phyloP scores from a whole-genome alignment of 108 stramenopile genomes.

The Stephanodiscus triporus region DNA sequence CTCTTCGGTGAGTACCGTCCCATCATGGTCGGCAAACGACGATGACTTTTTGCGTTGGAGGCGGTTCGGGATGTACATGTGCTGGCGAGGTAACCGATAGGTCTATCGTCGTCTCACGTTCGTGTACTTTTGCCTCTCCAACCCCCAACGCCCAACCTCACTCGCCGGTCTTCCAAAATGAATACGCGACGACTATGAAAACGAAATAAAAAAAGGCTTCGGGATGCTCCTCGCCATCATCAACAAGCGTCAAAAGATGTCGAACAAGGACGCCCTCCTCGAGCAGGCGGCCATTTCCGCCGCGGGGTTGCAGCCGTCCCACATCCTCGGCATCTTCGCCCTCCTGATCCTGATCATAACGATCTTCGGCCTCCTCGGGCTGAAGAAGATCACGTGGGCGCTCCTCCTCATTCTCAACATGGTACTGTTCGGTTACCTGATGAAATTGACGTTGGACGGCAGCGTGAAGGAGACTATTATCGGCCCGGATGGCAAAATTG shows the following conservation, averaged over 20 bases:
- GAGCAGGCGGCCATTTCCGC: constrained; percentile 87
- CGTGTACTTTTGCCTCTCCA: constrained; percentile 2
- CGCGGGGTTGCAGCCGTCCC: constrained; percentile 79
- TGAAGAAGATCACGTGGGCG: constrained; percentile 86
- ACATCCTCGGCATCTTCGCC: constrained; percentile 75
- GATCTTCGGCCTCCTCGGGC: constrained; percentile 70
- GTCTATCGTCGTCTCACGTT: constrained; percentile 4
- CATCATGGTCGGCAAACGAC: too few relatives aligned
- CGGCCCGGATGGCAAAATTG: constrained; percentile 76
- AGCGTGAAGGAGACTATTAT: constrained; percentile 75
- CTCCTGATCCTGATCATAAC: constrained; percentile 71
- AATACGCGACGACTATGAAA: too few relatives aligned
- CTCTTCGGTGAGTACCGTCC: constrained; percentile 59
- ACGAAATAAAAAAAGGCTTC: constrained; percentile 26
- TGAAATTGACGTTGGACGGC: constrained; percentile 83
- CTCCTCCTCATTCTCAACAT: constrained; percentile 75
- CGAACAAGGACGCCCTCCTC: constrained; percentile 84
- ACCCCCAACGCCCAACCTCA: background rate
- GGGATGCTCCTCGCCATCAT: constrained; percentile 76
- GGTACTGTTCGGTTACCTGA: constrained; percentile 80
- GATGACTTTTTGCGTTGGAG: background rate
- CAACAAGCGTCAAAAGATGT: constrained; percentile 78
- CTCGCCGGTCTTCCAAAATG: too few relatives aligned
- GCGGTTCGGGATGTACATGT: background rate
- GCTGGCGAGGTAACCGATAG: background rate